A percentile compares a stretch with the other conserved stretches of the same genome.
Conservation (phyloP, 2,329 filamentous ascomycete genomes). For the Colletotrichum liaoningense region DNA sequence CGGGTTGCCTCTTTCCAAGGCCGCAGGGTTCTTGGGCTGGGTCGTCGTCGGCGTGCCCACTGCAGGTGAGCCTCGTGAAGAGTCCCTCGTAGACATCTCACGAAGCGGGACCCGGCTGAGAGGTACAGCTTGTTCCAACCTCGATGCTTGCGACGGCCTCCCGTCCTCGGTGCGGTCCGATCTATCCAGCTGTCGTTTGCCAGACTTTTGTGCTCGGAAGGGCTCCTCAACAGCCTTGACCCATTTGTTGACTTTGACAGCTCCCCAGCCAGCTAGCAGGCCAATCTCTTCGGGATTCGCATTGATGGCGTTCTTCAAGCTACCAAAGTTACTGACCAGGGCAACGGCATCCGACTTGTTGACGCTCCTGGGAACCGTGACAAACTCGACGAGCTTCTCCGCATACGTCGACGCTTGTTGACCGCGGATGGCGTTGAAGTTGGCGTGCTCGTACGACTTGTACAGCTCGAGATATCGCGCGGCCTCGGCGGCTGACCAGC, state of each 20-base stretch:
- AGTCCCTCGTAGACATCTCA: constrained; percentile 47
- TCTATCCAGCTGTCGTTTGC: constrained; percentile 54
- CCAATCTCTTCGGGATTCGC: constrained; percentile 87
- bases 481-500: constrained; percentile 94
- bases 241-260: constrained; percentile 94
- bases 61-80: constrained; percentile 39
- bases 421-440: constrained; percentile 83
- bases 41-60: constrained; percentile 24
- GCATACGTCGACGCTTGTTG: constrained; percentile 86
- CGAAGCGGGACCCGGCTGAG: constrained; percentile 53
- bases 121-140: constrained; percentile 52
- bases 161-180: constrained; percentile 41
- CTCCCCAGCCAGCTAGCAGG: constrained; percentile 91
- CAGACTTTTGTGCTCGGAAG: constrained; percentile 80
- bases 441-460: constrained; percentile 92
- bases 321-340: constrained; percentile 92
- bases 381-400: constrained; percentile 90
- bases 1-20: constrained; percentile 52
- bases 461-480: constrained; percentile 94
- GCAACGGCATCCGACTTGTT: constrained; percentile 96
- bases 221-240: constrained; percentile 84
- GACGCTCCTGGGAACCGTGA: constrained; percentile 88
- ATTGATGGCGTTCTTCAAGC: constrained; percentile 86
- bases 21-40: constrained; percentile 38
- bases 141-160: constrained; percentile 40